Percentiles rank a stretch among this genome's conserved stretches.
These are phyloP conservation scores for Zygosaccharomyces bisporus DNA, from an alignment of 805 yeast species.

Conservation along the genomic window DNA sequence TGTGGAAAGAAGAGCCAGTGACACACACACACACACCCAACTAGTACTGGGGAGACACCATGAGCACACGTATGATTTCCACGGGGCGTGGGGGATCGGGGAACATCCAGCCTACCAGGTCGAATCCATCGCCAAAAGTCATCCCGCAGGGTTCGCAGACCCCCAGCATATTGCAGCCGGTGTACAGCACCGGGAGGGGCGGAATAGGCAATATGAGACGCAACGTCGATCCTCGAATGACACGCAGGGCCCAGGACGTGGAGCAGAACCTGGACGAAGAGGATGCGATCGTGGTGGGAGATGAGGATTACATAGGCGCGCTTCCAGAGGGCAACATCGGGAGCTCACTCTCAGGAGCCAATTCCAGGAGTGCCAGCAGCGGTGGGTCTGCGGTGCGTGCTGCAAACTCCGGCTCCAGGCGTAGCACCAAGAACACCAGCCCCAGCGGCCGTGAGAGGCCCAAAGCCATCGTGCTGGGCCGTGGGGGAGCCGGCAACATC, in stretches of 20 bases:
- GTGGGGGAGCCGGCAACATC: slow-evolving; percentile 38
- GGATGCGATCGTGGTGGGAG: slow-evolving; percentile 5
- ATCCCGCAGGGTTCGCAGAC: slow-evolving; percentile 59
- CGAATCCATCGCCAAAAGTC: slow-evolving; percentile 50
- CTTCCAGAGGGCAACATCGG: slow-evolving; percentile 10
- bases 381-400: slow-evolving; percentile 3
- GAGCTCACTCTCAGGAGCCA: slow-evolving; percentile 9
- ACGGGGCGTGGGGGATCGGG: slow-evolving; percentile 84
- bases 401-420: neutral
- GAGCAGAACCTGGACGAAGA: slow-evolving; percentile 39
- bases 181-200: slow-evolving; percentile 71
- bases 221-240: slow-evolving; percentile 53
- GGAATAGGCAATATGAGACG: slow-evolving; percentile 73
- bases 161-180: slow-evolving; percentile 53
- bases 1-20: too few species aligned
- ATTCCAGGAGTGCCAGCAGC: slow-evolving; percentile 8
- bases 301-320: slow-evolving; percentile 15
- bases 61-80: slow-evolving; percentile 32
- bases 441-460: slow-evolving; percentile 19
- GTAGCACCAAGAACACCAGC: slow-evolving; percentile 7
- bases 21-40: too few species aligned
- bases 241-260: slow-evolving; percentile 66
- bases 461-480: slow-evolving; percentile 29
- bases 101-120: slow-evolving; percentile 47
- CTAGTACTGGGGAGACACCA: too few species aligned